phyloP scores from a whole-genome alignment of 1,284 basidiomycete genomes.

The Ganoderma meredithae region DNA sequence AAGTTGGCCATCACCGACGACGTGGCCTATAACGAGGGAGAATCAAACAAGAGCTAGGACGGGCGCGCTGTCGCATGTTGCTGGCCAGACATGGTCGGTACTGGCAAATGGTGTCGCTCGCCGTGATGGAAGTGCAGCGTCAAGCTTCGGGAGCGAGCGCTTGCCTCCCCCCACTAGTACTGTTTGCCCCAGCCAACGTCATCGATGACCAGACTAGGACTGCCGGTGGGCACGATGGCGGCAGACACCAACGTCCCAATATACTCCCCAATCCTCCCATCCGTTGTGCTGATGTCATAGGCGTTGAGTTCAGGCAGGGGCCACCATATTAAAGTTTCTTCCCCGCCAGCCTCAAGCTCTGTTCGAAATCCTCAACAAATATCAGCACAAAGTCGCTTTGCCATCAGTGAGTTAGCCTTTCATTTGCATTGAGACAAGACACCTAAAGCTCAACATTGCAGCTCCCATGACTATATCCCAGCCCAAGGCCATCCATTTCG shows the following conservation, averaged over 20 bases:
- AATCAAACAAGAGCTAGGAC: not conserved
- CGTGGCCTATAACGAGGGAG: not conserved
- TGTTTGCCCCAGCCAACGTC: not conserved
- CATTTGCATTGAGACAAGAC: not conserved
- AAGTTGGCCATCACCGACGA: not conserved
- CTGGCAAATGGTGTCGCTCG: not conserved
- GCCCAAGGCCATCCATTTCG: conserved; percentile 43
- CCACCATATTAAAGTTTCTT: not conserved
- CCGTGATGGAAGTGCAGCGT: not conserved
- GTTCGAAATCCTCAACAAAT: not conserved
- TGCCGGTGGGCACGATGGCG: not conserved
- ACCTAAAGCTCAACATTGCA: not conserved
- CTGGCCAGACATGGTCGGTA: not conserved
- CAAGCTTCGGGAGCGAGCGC: not conserved
- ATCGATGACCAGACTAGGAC: not conserved
- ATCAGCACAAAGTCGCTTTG: not conserved
- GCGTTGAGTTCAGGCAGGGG: not conserved
- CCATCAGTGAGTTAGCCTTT: not conserved
- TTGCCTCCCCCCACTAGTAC: not conserved
- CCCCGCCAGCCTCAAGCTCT: not conserved
- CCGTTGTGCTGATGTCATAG: not conserved
- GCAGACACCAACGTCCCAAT: not conserved
- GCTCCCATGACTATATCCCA: not conserved
- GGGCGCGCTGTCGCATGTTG: not conserved
- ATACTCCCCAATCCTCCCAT: not conserved